A percentile compares a stretch with the other conserved stretches of the same genome.
phyloP scores from a whole-genome alignment of 305 asterid species.

The Solanum hybrid region DNA sequence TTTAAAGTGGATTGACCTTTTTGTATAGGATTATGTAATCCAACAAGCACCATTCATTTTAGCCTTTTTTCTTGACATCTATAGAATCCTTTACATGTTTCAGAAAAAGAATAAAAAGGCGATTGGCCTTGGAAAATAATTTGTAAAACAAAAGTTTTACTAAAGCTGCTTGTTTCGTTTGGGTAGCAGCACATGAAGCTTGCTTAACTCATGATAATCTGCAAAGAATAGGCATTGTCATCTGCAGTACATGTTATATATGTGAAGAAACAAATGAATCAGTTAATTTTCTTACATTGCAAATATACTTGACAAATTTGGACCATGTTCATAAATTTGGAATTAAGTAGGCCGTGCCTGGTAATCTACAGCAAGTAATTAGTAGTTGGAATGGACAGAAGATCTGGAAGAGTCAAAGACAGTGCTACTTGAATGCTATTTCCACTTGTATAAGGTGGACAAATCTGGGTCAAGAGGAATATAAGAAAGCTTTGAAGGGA shows the following conservation, averaged over 20 bases:
- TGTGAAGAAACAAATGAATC: neutral
- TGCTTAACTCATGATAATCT: neutral
- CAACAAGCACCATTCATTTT: neutral
- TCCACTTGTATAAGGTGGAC: neutral
- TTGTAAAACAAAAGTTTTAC: neutral
- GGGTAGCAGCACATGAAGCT: neutral
- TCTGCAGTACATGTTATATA: neutral
- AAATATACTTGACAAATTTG: neutral
- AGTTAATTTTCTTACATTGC: neutral
- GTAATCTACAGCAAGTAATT: neutral
- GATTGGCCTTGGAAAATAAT: neutral
- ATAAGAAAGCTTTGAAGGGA: neutral
- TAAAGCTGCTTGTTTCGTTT: neutral
- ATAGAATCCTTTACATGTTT: neutral
- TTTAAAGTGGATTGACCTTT: neutral
- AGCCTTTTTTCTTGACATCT: neutral
- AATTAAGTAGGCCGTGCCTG: neutral
- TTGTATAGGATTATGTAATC: neutral
- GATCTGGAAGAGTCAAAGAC: neutral
- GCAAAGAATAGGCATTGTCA: neutral
- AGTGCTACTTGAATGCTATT: neutral
- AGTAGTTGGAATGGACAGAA: neutral
- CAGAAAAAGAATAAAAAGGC: neutral
- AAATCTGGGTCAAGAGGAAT: neutral
- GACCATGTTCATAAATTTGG: neutral